phyloP scores from a whole-genome alignment of 495 filamentous ascomycete genomes.

The Penicillium canariense region DNA sequence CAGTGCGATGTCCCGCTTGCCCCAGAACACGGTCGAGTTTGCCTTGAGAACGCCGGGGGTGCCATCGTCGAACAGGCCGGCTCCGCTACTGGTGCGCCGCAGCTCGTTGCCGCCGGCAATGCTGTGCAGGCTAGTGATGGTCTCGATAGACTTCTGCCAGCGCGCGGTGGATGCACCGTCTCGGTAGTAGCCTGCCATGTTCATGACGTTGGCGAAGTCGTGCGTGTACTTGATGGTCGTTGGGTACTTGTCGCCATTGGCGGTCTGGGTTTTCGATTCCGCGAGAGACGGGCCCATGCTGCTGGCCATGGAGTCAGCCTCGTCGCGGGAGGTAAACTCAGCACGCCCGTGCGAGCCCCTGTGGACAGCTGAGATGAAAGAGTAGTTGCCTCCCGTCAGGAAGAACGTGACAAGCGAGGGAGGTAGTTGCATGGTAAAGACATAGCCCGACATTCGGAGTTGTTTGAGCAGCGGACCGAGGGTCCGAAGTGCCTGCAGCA shows the following conservation, averaged over 20 bases:
- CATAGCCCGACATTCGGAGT: slow-evolving; percentile 44
- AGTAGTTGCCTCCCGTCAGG: slow-evolving; percentile 40
- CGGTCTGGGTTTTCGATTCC: slow-evolving; percentile 34
- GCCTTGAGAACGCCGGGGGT: slow-evolving; percentile 45
- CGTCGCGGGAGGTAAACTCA: slow-evolving; percentile 27
- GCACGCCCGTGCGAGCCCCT: slow-evolving; percentile 25
- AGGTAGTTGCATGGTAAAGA: slow-evolving; percentile 51
- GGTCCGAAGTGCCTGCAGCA: slow-evolving; percentile 39
- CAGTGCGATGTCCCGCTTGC: slow-evolving; percentile 45
- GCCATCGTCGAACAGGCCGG: slow-evolving; percentile 46
- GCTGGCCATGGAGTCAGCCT: slow-evolving; percentile 44
- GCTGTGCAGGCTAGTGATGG: slow-evolving; percentile 41
- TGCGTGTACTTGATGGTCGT: slow-evolving; percentile 24
- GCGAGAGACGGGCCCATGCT: slow-evolving; percentile 38
- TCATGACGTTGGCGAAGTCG: slow-evolving; percentile 32
- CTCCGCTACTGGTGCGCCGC: slow-evolving; percentile 34
- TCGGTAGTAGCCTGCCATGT: slow-evolving; percentile 51
- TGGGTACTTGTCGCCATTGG: slow-evolving; percentile 34
- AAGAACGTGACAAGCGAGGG: slow-evolving; percentile 34
- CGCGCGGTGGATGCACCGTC: slow-evolving; percentile 33
- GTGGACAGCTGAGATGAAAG: slow-evolving; percentile 41
- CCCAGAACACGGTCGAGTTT: slow-evolving; percentile 51
- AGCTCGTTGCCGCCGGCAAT: slow-evolving; percentile 29
- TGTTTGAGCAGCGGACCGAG: slow-evolving; percentile 43
- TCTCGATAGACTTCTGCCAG: slow-evolving; percentile 52